Conservation (phyloP, 257 asterid genomes). For the Solanum rostratum region DNA sequence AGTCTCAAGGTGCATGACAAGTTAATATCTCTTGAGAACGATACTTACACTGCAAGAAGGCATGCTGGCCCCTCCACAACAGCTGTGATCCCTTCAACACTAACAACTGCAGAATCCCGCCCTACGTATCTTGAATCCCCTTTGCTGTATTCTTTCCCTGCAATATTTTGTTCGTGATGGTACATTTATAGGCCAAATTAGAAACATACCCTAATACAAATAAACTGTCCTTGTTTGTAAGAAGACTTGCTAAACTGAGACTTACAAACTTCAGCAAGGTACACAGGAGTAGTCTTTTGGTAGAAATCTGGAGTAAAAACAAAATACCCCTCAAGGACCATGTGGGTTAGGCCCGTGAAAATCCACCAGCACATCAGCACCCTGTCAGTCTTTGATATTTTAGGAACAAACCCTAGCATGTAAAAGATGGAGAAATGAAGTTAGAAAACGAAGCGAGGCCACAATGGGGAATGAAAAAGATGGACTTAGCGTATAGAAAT, state of each 20-base stretch:
- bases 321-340: constrained; percentile 76
- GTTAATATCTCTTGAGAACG: not conserved
- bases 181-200: not conserved
- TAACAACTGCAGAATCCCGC: constrained; percentile 55
- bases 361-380: constrained; percentile 94
- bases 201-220: not conserved
- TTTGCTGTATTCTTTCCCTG: constrained; percentile 98
- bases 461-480: not conserved
- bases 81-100: constrained; percentile 77
- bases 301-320: constrained; percentile 72
- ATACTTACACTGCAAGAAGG: constrained; percentile 63
- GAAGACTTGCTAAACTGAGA: constrained; percentile 4
- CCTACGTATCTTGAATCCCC: constrained; percentile 91
- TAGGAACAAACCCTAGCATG: constrained; percentile 44
- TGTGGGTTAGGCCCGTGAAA: constrained; percentile 87
- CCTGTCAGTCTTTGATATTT: constrained; percentile 60
- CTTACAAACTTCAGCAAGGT: constrained; percentile 95
- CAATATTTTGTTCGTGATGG: not conserved
- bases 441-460: not conserved
- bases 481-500: not conserved
- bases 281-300: constrained; percentile 49
- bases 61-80: constrained; percentile 79
- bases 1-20: not conserved
- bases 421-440: not conserved
- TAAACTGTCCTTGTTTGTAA: not conserved